Evolutionary conservation across 2,329 filamentous ascomycete genomes (phyloP).

Genomic region (Sporothrix curviconia): DNA sequence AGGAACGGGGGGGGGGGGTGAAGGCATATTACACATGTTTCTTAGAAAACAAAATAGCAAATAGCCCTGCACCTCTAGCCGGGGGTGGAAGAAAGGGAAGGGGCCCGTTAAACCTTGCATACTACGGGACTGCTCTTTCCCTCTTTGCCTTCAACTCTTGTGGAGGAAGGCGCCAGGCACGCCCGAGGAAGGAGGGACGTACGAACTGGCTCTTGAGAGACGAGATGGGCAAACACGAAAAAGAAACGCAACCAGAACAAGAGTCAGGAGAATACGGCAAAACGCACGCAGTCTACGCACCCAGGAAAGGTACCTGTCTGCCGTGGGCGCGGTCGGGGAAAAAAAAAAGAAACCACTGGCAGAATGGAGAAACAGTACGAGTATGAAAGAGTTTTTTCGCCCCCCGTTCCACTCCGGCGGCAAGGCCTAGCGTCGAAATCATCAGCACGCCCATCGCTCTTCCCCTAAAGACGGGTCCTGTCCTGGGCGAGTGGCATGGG

Average conservation of each 20-base stretch:
- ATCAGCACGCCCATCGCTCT: neutral
- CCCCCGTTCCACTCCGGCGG: constrained; percentile 16
- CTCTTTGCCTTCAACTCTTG: too few species aligned
- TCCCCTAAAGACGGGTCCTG: neutral
- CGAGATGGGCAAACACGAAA: neutral
- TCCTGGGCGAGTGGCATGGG: neutral
- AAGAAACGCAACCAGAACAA: neutral
- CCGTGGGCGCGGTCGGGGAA: neutral
- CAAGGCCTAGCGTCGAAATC: constrained; percentile 16
- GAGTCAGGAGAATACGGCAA: too few species aligned
- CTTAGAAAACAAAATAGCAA: constrained; percentile 10
- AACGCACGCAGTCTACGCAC: too few species aligned
- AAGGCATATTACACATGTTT: constrained; percentile 10
- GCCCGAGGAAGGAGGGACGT: neutral
- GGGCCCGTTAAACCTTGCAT: neutral
- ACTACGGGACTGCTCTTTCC: constrained; percentile 6
- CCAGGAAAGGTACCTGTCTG: too few species aligned
- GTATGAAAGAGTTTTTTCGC: constrained; percentile 8
- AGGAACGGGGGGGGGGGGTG: neutral
- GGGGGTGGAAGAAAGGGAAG: neutral
- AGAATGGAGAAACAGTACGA: neutral
- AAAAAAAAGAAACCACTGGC: neutral
- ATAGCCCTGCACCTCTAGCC: neutral
- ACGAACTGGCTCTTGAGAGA: too few species aligned
- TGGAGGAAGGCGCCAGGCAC: neutral